Conservation (phyloP, 257 asterid species). For the Penstemon barbatus region DNA sequence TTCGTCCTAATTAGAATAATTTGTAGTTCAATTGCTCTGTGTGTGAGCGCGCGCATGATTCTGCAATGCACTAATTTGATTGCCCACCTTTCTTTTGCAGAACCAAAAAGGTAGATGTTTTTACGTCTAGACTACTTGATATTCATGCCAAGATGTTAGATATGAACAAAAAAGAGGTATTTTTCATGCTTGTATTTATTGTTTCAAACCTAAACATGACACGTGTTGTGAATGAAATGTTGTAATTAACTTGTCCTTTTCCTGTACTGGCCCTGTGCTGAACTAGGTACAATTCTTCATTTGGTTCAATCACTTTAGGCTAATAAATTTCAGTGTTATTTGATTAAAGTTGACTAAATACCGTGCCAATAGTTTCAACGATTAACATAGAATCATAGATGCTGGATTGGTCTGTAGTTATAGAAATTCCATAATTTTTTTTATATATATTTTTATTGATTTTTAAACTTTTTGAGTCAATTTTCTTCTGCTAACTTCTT, state of each 20-base stretch:
- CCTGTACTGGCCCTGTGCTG: background rate
- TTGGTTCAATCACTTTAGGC: conserved; percentile 4
- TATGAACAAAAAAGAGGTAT: conserved; percentile 61
- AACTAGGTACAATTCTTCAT: background rate
- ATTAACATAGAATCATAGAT: background rate
- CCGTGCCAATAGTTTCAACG: background rate
- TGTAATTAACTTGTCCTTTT: conserved; percentile 5
- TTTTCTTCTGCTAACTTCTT: background rate
- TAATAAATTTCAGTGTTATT: background rate
- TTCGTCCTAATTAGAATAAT: background rate
- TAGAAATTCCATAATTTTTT: background rate
- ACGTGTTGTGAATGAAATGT: background rate
- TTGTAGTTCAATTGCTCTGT: background rate
- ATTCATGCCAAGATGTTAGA: conserved; percentile 58
- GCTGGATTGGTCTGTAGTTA: background rate
- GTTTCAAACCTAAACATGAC: background rate
- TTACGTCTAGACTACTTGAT: conserved; percentile 62
- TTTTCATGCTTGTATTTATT: conserved; percentile 11
- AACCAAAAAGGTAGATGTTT: conserved; percentile 52
- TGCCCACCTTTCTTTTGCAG: conserved; percentile 33
- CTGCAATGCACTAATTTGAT: conserved; percentile 18
- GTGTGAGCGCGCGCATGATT: background rate
- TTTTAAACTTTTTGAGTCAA: background rate
- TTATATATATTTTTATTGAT: background rate
- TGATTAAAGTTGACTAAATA: background rate